A percentile compares a stretch with the other conserved stretches of the same genome.
Conservation (phyloP, 1,284 basidiomycete genomes). For the Cutaneotrichosporon sp. region DNA sequence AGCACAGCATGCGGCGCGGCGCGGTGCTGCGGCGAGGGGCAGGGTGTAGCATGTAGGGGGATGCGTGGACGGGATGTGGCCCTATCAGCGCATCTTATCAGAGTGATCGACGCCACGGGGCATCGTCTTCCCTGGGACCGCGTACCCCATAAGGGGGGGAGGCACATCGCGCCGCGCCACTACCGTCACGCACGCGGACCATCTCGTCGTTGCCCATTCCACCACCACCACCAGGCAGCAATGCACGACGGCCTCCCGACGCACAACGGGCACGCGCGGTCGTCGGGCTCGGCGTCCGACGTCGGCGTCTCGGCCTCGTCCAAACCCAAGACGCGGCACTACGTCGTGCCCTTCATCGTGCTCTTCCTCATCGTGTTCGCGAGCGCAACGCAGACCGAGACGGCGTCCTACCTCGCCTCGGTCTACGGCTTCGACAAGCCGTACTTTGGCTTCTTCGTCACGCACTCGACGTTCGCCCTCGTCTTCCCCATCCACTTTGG, state of each 20-base stretch:
- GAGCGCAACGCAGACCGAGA: conserved; percentile 49
- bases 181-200: not conserved
- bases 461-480: conserved; percentile 49
- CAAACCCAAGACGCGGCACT: not conserved
- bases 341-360: conserved; percentile 39
- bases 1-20: not conserved
- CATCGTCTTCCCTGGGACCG: not conserved
- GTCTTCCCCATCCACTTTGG: conserved; percentile 48
- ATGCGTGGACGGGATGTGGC: not conserved
- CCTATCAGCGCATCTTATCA: conserved; percentile 2
- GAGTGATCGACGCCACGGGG: not conserved
- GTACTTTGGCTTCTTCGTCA: conserved; percentile 54
- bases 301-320: not conserved
- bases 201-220: not conserved
- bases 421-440: conserved; percentile 45
- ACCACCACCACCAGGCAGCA: not conserved
- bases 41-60: too few species aligned
- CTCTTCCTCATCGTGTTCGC: conserved; percentile 47
- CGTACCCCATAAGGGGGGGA: too few species aligned
- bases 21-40: not conserved
- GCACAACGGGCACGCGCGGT: not conserved
- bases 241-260: not conserved
- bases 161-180: not conserved
- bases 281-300: not conserved
- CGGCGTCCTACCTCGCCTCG: conserved; percentile 40